These are phyloP conservation scores for Haplosporangium sp. DNA, from an alignment of 371 early-diverging fungal species.

Conservation along the genomic window DNA sequence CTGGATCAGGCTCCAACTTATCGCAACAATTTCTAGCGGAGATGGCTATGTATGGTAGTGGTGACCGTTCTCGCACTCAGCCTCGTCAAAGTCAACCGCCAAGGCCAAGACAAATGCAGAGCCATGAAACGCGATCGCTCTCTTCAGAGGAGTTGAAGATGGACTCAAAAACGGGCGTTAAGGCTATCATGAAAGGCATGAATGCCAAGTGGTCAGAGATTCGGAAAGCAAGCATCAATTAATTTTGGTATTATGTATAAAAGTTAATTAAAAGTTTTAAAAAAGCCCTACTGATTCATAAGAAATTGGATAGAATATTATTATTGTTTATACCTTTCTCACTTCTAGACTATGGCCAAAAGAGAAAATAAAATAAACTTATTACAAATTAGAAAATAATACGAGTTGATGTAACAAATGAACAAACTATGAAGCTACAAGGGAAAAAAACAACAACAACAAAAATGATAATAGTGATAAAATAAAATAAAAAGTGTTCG, in stretches of 20 bases:
- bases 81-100: slow-evolving; percentile 5
- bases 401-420: not conserved
- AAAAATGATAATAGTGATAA: not conserved
- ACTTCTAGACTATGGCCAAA: not conserved
- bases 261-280: too few relatives aligned
- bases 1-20: not conserved
- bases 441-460: not conserved
- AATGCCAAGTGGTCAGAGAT: slow-evolving; percentile 54
- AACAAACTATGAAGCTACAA: not conserved
- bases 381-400: not conserved
- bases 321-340: not conserved
- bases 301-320: not conserved
- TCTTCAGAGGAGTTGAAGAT: slow-evolving; percentile 37
- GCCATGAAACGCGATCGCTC: slow-evolving; percentile 25
- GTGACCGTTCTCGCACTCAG: slow-evolving; percentile 24
- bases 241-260: not conserved
- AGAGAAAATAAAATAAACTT: not conserved
- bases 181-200: slow-evolving; percentile 45
- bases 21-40: slow-evolving; percentile 15
- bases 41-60: slow-evolving; percentile 14
- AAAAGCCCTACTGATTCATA: too few relatives aligned
- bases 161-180: slow-evolving; percentile 24
- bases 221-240: slow-evolving; percentile 26
- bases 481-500: not conserved
- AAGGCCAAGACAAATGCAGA: slow-evolving; percentile 26